These are phyloP conservation scores for Saussurea involucrata DNA, from an alignment of 129 eudicot species.

Conservation along the genomic window DNA sequence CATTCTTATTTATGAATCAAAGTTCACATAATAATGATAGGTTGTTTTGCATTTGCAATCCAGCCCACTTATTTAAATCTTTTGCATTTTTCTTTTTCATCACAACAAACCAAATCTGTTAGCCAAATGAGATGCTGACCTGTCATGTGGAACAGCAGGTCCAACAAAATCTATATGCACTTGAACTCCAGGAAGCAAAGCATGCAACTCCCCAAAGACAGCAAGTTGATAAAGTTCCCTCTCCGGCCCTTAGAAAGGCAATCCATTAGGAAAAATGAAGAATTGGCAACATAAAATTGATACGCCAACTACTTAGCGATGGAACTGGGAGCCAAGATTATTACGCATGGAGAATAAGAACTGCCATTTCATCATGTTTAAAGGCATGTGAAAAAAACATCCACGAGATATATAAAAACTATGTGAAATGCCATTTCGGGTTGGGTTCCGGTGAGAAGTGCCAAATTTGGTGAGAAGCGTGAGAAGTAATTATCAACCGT, in stretches of 20 bases:
- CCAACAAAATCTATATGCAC: conserved; percentile 71
- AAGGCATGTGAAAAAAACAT: background rate
- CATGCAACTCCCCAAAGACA: conserved; percentile 73
- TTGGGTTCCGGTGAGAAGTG: no score
- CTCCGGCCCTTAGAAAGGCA: conserved; percentile 60
- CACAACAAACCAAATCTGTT: background rate
- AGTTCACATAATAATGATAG: background rate
- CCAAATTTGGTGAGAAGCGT: no score
- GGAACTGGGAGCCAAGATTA: background rate
- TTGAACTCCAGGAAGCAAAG: conserved; percentile 63
- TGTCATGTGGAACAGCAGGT: conserved; percentile 58
- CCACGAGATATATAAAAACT: background rate
- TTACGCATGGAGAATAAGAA: background rate
- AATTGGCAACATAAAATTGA: background rate
- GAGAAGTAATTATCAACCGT: no score
- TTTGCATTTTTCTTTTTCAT: conserved; percentile 1
- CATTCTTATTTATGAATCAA: background rate
- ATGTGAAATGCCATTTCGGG: background rate
- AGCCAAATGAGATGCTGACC: conserved; percentile 38
- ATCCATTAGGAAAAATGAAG: conserved; percentile 6
- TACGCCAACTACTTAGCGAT: background rate
- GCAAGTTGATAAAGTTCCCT: conserved; percentile 76
- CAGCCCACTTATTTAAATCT: background rate
- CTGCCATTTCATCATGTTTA: conserved; percentile 2
- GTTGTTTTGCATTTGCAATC: background rate